Evolutionary conservation across 2,329 filamentous ascomycete species (phyloP), one percentile per base, ranked within the genome.

Genomic region (Fusarium sp.): DNA sequence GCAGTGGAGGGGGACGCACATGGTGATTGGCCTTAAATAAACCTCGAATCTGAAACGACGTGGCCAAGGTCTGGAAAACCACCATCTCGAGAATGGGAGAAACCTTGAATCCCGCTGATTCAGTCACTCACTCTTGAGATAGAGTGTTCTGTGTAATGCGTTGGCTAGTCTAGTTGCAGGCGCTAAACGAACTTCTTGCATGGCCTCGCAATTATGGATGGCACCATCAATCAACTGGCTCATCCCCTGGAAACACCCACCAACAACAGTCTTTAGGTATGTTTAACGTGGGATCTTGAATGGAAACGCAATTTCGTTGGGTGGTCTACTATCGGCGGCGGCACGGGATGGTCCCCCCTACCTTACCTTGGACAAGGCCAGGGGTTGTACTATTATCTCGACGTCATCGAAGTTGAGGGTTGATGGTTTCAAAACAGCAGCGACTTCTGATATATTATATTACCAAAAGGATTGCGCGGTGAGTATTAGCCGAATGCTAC

Each of bases 311-410:
- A 70, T 70, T 65, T 70, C 36, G 67, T 70, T 70, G 66, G 67
- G 70, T 52, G 41, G 66, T 66, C 39, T 65, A 20, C 33, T 70
- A 70, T 70, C 67, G 52, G 59, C 42, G 52, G 41, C 59, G 52
- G 52, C 42, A 70, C 66, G 66, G 59, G 67, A 70, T 70, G 66
- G 66, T 45, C 66, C 67, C 67, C 52, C 67, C 36, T 59, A 33
- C 31, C 31, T 31, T 31, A 48, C 13, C 20, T 48, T 31, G 26
- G 52, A 44, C 36, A 44, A 49, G 47, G 41, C 52, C 67, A 70
- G 67, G 67, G 67, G 47, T 42, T 66, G 42, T 35, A 24, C 52
- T 52, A n/a, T 31, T 63, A 59, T 70, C 67, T 66, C 67, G 47
- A 70, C 66, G 59, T 70, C 67, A 70, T 70, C 38, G 66, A 70